Evolutionary conservation across 2,329 filamentous ascomycete genomes (phyloP), one percentile per base, ranked within the genome.

Genomic region (Periconia macrospinosa): DNA sequence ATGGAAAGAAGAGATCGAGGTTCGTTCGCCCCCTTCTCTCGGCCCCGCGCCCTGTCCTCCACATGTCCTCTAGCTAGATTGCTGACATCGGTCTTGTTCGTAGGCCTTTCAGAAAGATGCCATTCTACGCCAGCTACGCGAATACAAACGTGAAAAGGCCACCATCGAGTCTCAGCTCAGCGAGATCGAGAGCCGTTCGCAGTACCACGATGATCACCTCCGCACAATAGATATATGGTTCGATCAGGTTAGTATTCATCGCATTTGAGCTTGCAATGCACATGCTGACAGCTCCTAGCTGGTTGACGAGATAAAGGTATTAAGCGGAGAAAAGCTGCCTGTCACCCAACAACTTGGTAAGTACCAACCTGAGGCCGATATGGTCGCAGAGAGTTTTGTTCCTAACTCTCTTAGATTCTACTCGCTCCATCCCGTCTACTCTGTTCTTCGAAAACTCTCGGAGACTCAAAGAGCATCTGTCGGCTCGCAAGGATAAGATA

Each of bases 41-140:
- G 51, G 46, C 33, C 23, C 23, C 23, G 23, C 23, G 23, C 54
- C 56, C 58, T 54, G 43, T 50, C 60, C 56, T 45, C 41, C 20
- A 52, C 58, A 60, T 60, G 54, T 45, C 56, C 47, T 49, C 63
- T 66, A 62, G 63, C 54, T 61, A 59, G 64, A 51, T 56, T 66
- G 69, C 67, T 69, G 71, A 74, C 57, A 41, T 55, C 57, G 49
- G 52, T 41, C 55, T 50, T 23, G 20, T 49, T 56, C 74, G 66
- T 76, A 95, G 91, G 86, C 89, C 71, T 94, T 89, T 69, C 90
- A 93, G 77, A 99, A 97, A 78, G 94, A 96, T 79, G 94, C 94
- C 60, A 96, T 99, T 72, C 88, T 90, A 68, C 91, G 95, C 54
- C 93, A 97, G 78, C 96, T 99, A 92, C 90, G 92, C 71, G 94